Conservation (phyloP, 495 filamentous ascomycete species). For the Penicillium samsonianum region DNA sequence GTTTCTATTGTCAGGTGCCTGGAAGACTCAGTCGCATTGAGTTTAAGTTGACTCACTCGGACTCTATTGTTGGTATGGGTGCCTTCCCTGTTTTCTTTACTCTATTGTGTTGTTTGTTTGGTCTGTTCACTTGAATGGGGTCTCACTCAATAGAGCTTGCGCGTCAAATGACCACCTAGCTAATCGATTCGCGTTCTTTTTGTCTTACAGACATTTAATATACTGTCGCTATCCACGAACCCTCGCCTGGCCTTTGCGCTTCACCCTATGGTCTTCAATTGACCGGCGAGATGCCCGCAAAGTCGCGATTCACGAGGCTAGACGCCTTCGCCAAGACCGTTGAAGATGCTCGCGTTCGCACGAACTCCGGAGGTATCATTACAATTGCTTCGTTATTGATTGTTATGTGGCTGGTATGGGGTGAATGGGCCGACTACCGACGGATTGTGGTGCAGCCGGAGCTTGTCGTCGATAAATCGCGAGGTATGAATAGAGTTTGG, state of each 20-base stretch:
- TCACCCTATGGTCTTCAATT: constrained; percentile 35
- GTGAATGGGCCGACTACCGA: constrained; percentile 94
- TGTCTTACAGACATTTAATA: constrained; percentile 10
- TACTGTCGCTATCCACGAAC: constrained; percentile 7
- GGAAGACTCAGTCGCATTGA: constrained; percentile 1
- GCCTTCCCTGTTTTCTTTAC: background rate
- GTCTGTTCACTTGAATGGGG: background rate
- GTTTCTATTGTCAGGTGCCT: constrained; percentile 16
- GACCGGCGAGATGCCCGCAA: constrained; percentile 49
- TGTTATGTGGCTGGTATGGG: constrained; percentile 85
- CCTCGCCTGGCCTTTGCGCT: constrained; percentile 4
- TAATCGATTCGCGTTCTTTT: constrained; percentile 10
- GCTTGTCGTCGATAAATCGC: constrained; percentile 91
- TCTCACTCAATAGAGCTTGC: constrained; percentile 15
- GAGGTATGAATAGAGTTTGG: constrained; percentile 58
- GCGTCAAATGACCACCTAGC: constrained; percentile 16
- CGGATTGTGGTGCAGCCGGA: constrained; percentile 85
- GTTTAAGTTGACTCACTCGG: constrained; percentile 18
- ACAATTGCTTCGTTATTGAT: constrained; percentile 87
- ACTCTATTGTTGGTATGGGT: constrained; percentile 8
- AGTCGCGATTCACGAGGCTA: constrained; percentile 89
- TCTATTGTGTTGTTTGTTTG: constrained; percentile 3
- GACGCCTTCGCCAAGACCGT: constrained; percentile 99
- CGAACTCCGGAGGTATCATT: constrained; percentile 94
- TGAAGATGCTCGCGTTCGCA: constrained; percentile 94